Percentiles rank a stretch among this genome's conserved stretches.
Conservation (phyloP, 1,284 basidiomycete genomes). For the Malassezia sp. region DNA sequence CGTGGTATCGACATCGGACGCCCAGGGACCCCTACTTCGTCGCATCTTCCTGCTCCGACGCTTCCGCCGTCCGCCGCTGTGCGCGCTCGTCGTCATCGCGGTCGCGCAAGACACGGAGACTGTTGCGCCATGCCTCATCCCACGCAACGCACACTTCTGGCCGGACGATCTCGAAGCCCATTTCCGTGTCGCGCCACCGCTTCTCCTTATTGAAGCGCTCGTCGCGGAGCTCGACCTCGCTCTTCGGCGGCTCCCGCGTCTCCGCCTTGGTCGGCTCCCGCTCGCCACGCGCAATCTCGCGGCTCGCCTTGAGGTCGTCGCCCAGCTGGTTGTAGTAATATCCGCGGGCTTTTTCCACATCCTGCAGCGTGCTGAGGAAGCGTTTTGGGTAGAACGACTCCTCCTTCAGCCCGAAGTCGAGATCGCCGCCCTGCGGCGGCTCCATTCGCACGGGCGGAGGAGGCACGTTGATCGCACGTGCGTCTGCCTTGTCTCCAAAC, state of each 20-base stretch:
- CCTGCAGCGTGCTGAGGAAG: slow-evolving; percentile 54
- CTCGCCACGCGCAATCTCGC: slow-evolving; percentile 62
- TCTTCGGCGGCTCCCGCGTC: slow-evolving; percentile 64
- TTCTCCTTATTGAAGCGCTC: slow-evolving; percentile 59
- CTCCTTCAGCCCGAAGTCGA: slow-evolving; percentile 61
- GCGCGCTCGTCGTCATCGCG: slow-evolving; percentile 11
- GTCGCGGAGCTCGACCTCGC: slow-evolving; percentile 67
- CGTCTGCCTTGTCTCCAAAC: slow-evolving; percentile 48
- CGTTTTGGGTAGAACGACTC: slow-evolving; percentile 64
- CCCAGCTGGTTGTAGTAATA: slow-evolving; percentile 68
- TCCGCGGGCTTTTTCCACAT: slow-evolving; percentile 60
- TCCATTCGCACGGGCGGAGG: slow-evolving; percentile 15
- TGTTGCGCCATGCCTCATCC: slow-evolving; percentile 62
- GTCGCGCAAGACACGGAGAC: slow-evolving; percentile 52
- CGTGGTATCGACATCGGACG: too few species aligned
- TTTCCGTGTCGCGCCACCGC: slow-evolving; percentile 64
- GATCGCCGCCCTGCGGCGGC: slow-evolving; percentile 51
- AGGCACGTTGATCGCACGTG: slow-evolving; percentile 55
- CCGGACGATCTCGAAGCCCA: slow-evolving; percentile 65
- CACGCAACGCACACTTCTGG: slow-evolving; percentile 59
- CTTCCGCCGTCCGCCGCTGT: slow-evolving; percentile 18
- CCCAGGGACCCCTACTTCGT: too few species aligned
- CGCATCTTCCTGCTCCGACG: slow-evolving; percentile 16
- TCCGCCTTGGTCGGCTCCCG: slow-evolving; percentile 81
- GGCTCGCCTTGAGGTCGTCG: slow-evolving; percentile 60